These are phyloP conservation scores for Euphorbia schlechtendalii DNA, from an alignment of 441 rosid genomes.

Conservation along the genomic window DNA sequence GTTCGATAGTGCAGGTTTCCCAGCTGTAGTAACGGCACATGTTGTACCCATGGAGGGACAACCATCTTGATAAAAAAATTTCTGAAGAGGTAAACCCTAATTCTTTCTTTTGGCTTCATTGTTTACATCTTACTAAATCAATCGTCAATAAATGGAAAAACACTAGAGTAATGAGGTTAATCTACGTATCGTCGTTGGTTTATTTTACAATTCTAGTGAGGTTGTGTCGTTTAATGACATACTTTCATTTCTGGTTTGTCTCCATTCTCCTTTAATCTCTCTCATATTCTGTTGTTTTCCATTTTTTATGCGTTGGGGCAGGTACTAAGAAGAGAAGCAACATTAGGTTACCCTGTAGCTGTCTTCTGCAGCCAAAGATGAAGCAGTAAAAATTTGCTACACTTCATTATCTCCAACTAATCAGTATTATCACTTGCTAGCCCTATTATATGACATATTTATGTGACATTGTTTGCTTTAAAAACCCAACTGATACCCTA, in stretches of 20 bases:
- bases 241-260: background rate
- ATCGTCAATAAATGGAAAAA: background rate
- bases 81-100: slow-evolving; percentile 68
- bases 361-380: slow-evolving; percentile 18
- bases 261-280: too few species aligned
- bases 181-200: background rate
- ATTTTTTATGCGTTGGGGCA: slow-evolving; percentile 16
- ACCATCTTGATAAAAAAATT: slow-evolving; percentile 90
- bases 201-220: background rate
- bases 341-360: too few species aligned
- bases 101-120: background rate
- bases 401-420: too few species aligned
- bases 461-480: too few species aligned
- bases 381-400: too few species aligned
- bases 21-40: slow-evolving; percentile 95
- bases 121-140: background rate
- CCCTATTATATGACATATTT: too few species aligned
- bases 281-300: too few species aligned
- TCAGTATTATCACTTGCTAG: too few species aligned
- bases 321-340: slow-evolving; percentile 64
- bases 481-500: too few species aligned
- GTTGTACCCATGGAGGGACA: slow-evolving; percentile 97
- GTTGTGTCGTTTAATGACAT: background rate
- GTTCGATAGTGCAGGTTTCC: slow-evolving; percentile 82
- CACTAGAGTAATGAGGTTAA: background rate